Percentiles rank a stretch among this genome's conserved stretches.
These are phyloP conservation scores for Xerocomellus chrysenteron DNA, from an alignment of 768 basidiomycete genomes.

Conservation along the genomic window DNA sequence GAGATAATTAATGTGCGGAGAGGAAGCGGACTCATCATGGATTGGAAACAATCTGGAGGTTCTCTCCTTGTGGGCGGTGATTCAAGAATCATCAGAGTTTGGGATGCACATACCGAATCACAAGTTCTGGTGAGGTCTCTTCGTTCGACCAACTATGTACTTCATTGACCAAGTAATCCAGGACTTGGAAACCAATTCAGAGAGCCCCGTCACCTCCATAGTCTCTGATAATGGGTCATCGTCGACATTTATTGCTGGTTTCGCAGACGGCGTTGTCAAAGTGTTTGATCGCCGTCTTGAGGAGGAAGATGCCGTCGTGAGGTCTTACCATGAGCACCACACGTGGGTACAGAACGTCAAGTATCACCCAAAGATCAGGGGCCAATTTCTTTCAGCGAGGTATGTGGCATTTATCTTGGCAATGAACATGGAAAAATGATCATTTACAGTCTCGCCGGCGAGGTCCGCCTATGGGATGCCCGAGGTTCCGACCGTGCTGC, in stretches of 20 bases:
- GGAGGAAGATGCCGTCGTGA: conserved; percentile 79
- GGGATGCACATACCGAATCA: conserved; percentile 93
- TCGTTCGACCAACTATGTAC: not conserved
- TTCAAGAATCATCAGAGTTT: conserved; percentile 81
- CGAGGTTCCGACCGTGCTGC: conserved; percentile 60
- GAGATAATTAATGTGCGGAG: conserved; percentile 74
- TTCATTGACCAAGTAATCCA: conserved; percentile 31
- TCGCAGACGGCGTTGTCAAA: conserved; percentile 88
- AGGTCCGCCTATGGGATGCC: conserved; percentile 89
- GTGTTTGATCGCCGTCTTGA: conserved; percentile 90
- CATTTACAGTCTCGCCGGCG: conserved; percentile 71
- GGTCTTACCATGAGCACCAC: conserved; percentile 72
- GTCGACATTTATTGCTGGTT: conserved; percentile 83
- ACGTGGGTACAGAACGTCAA: conserved; percentile 91
- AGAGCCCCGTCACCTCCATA: conserved; percentile 86
- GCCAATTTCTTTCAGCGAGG: conserved; percentile 86
- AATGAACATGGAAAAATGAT: not conserved
- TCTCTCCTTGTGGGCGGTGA: conserved; percentile 90
- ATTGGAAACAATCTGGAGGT: conserved; percentile 91
- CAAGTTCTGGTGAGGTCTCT: conserved; percentile 58
- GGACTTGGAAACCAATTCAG: conserved; percentile 89
- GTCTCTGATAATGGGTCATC: conserved; percentile 73
- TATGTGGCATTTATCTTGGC: conserved; percentile 33
- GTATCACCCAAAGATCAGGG: conserved; percentile 68
- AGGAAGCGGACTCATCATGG: conserved; percentile 81